Conservation (phyloP, 2,329 filamentous ascomycete genomes). For the Aureobasidium sp. region DNA sequence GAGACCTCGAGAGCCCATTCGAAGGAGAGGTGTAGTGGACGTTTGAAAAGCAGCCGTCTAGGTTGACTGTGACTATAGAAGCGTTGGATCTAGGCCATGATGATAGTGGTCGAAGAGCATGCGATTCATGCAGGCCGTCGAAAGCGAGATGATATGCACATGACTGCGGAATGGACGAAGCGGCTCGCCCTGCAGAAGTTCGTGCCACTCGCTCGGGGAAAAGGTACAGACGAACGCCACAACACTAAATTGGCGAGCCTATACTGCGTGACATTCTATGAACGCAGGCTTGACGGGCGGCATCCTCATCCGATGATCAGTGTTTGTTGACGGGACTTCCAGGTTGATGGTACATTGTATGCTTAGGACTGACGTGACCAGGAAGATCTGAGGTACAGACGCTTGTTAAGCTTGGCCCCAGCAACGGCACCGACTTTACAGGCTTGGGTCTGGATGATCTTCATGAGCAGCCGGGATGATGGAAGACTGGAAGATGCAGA, state of each 20-base stretch:
- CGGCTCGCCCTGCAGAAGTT: background rate
- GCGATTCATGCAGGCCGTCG: background rate
- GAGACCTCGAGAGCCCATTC: background rate
- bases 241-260: background rate
- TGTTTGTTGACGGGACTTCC: background rate
- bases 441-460: background rate
- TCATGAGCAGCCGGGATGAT: background rate
- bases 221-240: background rate
- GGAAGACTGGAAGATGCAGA: background rate
- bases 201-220: conserved; percentile 1
- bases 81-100: background rate
- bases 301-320: background rate
- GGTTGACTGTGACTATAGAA: background rate
- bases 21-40: background rate
- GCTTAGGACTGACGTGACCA: background rate
- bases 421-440: background rate
- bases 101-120: background rate
- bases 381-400: background rate
- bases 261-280: background rate
- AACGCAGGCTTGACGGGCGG: background rate
- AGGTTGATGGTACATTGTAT: background rate
- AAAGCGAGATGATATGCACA: background rate
- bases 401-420: no score
- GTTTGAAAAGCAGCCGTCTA: background rate
- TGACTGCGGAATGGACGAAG: background rate